phyloP scores from a whole-genome alignment of 2,329 filamentous ascomycete species.

The Fusarium mexicanum region DNA sequence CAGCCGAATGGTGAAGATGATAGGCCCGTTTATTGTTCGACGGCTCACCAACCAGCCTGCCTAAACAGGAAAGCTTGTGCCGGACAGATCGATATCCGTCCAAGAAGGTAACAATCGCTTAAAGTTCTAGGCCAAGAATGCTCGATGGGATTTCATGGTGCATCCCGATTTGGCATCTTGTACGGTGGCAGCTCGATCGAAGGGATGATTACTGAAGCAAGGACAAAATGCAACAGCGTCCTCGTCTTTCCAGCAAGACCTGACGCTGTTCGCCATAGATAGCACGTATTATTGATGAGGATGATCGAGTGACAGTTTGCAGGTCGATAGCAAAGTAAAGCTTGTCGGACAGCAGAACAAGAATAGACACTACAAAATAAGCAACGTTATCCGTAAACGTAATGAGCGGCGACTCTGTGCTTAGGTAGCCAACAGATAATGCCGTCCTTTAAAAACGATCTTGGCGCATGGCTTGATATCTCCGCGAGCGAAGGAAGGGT shows the following conservation, averaged over 20 bases:
- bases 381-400: neutral
- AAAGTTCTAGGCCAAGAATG: slow-evolving; percentile 4
- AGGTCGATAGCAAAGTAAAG: slow-evolving; percentile 1
- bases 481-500: neutral
- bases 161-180: neutral
- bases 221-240: neutral
- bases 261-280: neutral
- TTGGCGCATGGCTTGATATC: neutral
- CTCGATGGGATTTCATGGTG: neutral
- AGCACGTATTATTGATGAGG: neutral
- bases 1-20: neutral
- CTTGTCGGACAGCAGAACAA: neutral
- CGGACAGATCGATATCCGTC: slow-evolving; percentile 3
- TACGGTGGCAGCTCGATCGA: neutral
- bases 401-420: neutral
- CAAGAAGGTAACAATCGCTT: slow-evolving; percentile 1
- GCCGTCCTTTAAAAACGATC: neutral
- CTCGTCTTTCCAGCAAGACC: neutral
- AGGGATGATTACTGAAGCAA: neutral
- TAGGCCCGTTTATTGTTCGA: slow-evolving; percentile 5
- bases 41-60: neutral
- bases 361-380: neutral
- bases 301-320: neutral
- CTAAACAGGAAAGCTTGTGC: slow-evolving; percentile 10
- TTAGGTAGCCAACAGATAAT: neutral